A percentile compares a stretch with the other conserved stretches of the same genome.
phyloP scores from a whole-genome alignment of 2,329 filamentous ascomycete species.

The Nakataea oryzae region DNA sequence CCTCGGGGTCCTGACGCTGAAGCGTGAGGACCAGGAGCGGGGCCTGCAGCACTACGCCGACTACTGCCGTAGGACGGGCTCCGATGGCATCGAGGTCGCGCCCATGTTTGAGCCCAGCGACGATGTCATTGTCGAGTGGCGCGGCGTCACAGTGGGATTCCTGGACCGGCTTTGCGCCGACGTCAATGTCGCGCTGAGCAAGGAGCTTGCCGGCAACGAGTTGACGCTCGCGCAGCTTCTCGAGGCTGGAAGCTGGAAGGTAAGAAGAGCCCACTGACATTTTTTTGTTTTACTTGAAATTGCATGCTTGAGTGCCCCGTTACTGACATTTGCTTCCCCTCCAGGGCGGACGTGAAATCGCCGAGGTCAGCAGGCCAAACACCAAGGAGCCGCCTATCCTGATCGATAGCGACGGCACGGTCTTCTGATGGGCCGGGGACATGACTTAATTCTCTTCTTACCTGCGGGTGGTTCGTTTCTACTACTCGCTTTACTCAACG shows the following conservation, averaged over 20 bases:
- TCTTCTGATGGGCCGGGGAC: constrained; percentile 43
- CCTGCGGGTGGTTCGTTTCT: too few relatives aligned
- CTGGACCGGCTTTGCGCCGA: constrained; percentile 42
- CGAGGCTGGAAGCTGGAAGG: constrained; percentile 97
- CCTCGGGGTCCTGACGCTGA: constrained; percentile 40
- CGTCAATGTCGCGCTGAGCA: constrained; percentile 52
- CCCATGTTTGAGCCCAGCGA: constrained; percentile 49
- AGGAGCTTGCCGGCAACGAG: constrained; percentile 55
- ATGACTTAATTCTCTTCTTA: neutral
- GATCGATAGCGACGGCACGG: constrained; percentile 91
- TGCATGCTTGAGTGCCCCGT: neutral
- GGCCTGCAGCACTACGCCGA: constrained; percentile 40
- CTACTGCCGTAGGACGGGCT: constrained; percentile 62
- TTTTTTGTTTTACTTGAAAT: constrained; percentile 8
- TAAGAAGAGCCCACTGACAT: constrained; percentile 30
- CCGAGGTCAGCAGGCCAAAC: constrained; percentile 88
- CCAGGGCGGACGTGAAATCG: constrained; percentile 85
- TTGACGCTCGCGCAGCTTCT: constrained; percentile 80
- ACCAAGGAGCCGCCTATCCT: constrained; percentile 95
- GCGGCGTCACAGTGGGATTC: constrained; percentile 51
- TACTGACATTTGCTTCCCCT: neutral
- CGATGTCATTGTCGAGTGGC: constrained; percentile 55
- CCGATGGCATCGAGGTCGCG: constrained; percentile 45
- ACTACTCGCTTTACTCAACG: neutral
- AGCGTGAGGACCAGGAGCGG: constrained; percentile 27